Evolutionary conservation across 805 yeast genomes (phyloP), one percentile per base, ranked within the genome.

Genomic region (Myxozyma geophila): DNA sequence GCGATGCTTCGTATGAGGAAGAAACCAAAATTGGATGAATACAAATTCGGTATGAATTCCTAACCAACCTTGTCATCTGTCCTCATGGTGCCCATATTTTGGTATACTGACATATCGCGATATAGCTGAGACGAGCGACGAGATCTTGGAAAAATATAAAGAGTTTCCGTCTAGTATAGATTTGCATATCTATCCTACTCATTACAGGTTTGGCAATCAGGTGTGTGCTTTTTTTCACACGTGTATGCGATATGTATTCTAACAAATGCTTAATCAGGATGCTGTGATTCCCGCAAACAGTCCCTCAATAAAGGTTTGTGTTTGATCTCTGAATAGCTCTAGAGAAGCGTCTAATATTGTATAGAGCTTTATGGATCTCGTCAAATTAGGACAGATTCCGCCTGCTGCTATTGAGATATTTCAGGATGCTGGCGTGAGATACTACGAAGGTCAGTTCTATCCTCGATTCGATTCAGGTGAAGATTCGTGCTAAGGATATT

Each of bases 181-280:
- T 68, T 87, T 93, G 71, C 98, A 93, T 72, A 91, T 93, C 28
- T 92, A 90, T 76, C 95, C 91, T 70, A 91, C 90, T 61, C 96
- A 92, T 76, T 93, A 87, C 75, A 83, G 96, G 65, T 92, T 93
- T 78, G 96, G 96, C 67, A 90, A 89, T 68, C 93, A 89, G 57
- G 71, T 76, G 72, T 19, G 64, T 12, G n/a, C n/a, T n/a, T n/a
- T n/a, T n/a, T n/a, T 10, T 36, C n/a, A 19, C 15, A 46, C 37
- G 2, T 48, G 28, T 12, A 36, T 46, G 23, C 19, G 21, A 17
- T 19, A 40, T 19, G n/a, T 15, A 12, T 13, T 33, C 28, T 28
- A 28, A 28, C 28, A 5, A 28, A 5, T 28, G 28, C 28, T 15
- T 13, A 17, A 28, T 9, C 54, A 82, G 72, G 98, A 92, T 70